phyloP scores from a whole-genome alignment of 371 early-diverging fungal genomes.

The Syncephalis fuscata region DNA sequence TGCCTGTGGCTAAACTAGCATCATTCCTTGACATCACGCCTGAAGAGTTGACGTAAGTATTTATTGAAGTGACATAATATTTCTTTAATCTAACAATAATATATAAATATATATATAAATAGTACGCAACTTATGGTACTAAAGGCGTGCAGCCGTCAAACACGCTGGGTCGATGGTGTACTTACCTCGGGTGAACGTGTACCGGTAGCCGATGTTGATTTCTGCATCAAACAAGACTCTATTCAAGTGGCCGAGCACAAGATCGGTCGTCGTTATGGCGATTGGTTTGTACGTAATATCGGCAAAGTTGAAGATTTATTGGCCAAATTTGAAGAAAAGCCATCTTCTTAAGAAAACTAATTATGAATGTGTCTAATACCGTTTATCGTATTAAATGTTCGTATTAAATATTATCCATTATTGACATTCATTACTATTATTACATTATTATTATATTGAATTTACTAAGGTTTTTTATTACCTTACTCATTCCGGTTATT shows the following conservation, averaged over 20 bases:
- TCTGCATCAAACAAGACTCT: constrained; percentile 82
- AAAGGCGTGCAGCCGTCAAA: constrained; percentile 85
- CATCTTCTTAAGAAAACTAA: no score
- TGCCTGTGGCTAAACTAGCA: constrained; percentile 77
- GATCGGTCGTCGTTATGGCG: constrained; percentile 80
- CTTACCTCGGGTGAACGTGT: constrained; percentile 67
- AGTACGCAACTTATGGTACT: constrained; percentile 70
- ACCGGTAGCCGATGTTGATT: constrained; percentile 74
- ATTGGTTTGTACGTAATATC: constrained; percentile 89
- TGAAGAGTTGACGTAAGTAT: constrained; percentile 30
- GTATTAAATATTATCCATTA: no score
- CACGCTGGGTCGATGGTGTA: constrained; percentile 47
- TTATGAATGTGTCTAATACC: no score
- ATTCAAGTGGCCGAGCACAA: constrained; percentile 89
- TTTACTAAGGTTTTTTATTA: no score
- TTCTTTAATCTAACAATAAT: background rate
- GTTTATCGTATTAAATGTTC: no score
- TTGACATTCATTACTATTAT: no score
- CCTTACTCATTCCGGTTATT: no score
- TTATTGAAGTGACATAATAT: background rate
- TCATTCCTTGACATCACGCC: constrained; percentile 69
- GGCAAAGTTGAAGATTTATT: constrained; percentile 52
- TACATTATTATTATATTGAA: no score
- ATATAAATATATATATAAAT: background rate
- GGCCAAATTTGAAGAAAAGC: background rate